Evolutionary conservation across 495 filamentous ascomycete species (phyloP).

Genomic region (Aspergillus nidulans): DNA sequence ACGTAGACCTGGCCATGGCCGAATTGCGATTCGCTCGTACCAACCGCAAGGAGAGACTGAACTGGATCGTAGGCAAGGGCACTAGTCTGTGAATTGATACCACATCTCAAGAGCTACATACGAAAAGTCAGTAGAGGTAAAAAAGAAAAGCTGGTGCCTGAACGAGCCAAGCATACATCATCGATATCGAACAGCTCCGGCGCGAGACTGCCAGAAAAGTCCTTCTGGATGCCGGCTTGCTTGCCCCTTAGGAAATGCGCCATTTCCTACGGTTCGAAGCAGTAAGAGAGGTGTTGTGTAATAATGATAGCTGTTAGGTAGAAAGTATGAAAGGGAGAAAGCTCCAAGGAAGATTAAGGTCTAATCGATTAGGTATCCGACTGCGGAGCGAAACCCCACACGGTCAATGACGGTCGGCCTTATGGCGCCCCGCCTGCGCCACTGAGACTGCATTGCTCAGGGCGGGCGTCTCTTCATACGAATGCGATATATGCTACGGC

Average conservation of each 20-base stretch:
- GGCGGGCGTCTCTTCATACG: no score
- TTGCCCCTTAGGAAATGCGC: conserved; percentile 83
- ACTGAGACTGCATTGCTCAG: neutral
- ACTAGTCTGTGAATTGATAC: conserved; percentile 82
- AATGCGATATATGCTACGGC: no score
- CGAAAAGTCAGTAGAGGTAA: conserved; percentile 18
- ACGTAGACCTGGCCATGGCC: conserved; percentile 82
- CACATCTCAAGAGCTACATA: conserved; percentile 67
- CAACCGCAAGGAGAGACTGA: conserved; percentile 90
- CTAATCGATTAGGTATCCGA: conserved; percentile 3
- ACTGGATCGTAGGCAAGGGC: conserved; percentile 85
- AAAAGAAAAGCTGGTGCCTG: conserved; percentile 25
- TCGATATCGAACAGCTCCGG: conserved; percentile 76
- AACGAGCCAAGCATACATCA: conserved; percentile 53
- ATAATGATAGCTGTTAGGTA: conserved; percentile 9
- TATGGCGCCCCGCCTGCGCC: conserved; percentile 12
- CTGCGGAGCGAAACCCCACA: conserved; percentile 26
- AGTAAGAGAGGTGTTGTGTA: neutral
- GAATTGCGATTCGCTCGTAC: conserved; percentile 75
- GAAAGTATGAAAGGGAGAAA: conserved; percentile 12
- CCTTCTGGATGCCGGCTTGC: conserved; percentile 86
- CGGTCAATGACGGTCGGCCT: neutral
- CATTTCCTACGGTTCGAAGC: conserved; percentile 45
- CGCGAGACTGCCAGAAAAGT: conserved; percentile 75
- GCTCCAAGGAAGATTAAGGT: conserved; percentile 12